Evolutionary conservation across 371 early-diverging fungal species (phyloP).

Genomic region (Quaeritorhiza haematococci): DNA sequence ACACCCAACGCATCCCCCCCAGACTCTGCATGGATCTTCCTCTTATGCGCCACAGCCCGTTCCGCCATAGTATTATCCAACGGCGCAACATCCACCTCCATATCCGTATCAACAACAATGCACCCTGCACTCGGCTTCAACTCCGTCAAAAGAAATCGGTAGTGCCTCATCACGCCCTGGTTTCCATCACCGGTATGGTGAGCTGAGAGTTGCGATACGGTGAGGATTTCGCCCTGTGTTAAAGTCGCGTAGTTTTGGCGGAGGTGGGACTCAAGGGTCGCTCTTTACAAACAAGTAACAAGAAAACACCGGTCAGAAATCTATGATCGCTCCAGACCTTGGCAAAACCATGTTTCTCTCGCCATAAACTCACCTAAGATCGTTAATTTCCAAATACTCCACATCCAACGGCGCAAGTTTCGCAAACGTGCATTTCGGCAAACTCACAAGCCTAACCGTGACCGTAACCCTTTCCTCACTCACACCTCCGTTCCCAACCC

Average conservation of each 20-base stretch:
- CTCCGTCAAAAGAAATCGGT: slow-evolving; percentile 67
- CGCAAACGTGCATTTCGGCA: slow-evolving; percentile 69
- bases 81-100: slow-evolving; percentile 74
- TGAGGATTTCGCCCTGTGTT: slow-evolving; percentile 59
- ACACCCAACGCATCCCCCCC: not conserved
- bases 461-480: not conserved
- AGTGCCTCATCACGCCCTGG: slow-evolving; percentile 30
- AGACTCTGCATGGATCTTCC: not conserved
- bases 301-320: not conserved
- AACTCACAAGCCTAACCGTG: slow-evolving; percentile 12
- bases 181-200: slow-evolving; percentile 25
- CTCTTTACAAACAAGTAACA: slow-evolving; percentile 22
- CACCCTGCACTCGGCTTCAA: slow-evolving; percentile 61
- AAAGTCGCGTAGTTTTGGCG: slow-evolving; percentile 69
- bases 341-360: too few relatives aligned
- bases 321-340: not conserved
- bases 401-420: slow-evolving; percentile 58
- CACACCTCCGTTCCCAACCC: too few relatives aligned
- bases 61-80: slow-evolving; percentile 31
- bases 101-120: slow-evolving; percentile 77
- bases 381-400: slow-evolving; percentile 57
- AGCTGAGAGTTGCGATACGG: slow-evolving; percentile 41
- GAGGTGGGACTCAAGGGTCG: slow-evolving; percentile 70
- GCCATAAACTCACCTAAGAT: slow-evolving; percentile 50
- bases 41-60: slow-evolving; percentile 19